Conservation (phyloP, 1,284 basidiomycete species). For the Cryptococcus sp. region DNA sequence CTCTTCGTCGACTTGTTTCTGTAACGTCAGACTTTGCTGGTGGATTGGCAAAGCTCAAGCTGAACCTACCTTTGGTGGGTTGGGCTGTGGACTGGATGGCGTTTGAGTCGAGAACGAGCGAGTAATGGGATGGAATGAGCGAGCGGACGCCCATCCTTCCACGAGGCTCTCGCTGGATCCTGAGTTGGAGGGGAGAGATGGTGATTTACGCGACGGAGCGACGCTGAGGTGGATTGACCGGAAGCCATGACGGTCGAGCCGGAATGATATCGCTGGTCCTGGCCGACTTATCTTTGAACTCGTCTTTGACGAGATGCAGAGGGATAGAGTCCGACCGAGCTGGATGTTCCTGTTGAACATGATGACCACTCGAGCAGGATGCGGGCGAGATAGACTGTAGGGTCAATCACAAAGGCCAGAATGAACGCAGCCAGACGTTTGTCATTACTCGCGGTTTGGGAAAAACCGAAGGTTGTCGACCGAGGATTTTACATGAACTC, state of each 20-base stretch:
- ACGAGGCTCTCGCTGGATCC: no score
- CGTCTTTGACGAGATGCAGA: background rate
- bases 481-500: no score
- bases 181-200: background rate
- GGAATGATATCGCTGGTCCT: background rate
- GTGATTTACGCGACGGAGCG: background rate
- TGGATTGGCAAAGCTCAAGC: background rate
- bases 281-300: background rate
- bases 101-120: background rate
- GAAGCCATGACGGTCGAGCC: slow-evolving; percentile 4
- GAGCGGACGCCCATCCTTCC: no score
- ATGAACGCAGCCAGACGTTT: no score
- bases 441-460: no score
- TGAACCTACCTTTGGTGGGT: background rate
- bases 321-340: background rate
- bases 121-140: background rate
- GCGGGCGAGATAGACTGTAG: no score
- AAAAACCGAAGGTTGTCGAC: no score
- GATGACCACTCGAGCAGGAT: no score
- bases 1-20: background rate
- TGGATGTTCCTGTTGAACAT: background rate
- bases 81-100: background rate
- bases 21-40: background rate
- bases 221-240: slow-evolving; percentile 1
- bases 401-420: no score